phyloP scores from a whole-genome alignment of 2,329 filamentous ascomycete genomes.

The Delphinella strobiligena region DNA sequence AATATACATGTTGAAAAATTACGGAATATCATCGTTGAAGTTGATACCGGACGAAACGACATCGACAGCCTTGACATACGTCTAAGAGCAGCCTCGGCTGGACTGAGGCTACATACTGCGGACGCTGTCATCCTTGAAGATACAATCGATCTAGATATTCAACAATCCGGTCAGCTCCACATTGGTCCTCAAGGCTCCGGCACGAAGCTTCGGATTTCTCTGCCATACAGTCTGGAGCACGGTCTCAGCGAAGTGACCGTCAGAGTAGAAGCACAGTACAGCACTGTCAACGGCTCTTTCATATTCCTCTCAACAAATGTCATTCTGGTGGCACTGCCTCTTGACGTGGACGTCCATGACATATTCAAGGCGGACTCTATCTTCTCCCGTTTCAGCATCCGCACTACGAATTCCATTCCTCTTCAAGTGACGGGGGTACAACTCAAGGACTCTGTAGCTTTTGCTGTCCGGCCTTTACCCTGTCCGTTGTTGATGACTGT shows the following conservation, averaged over 20 bases:
- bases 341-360: constrained; percentile 95
- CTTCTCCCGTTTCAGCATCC: constrained; percentile 85
- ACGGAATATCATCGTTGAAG: constrained; percentile 61
- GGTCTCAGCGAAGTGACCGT: constrained; percentile 59
- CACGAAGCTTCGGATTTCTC: constrained; percentile 44
- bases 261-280: constrained; percentile 42
- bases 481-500: constrained; percentile 42
- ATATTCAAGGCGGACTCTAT: constrained; percentile 74
- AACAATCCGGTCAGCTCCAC: constrained; percentile 34
- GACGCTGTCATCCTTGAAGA: constrained; percentile 33
- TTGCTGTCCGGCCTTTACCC: constrained; percentile 48
- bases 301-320: constrained; percentile 47
- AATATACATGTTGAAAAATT: constrained; percentile 69
- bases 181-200: constrained; percentile 32
- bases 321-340: constrained; percentile 62
- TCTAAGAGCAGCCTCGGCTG: constrained; percentile 48
- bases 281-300: constrained; percentile 15
- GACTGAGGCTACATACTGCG: constrained; percentile 43
- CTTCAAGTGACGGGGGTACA: constrained; percentile 60
- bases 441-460: constrained; percentile 58
- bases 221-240: constrained; percentile 78
- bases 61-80: constrained; percentile 37
- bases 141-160: constrained; percentile 28
- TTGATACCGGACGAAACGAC: constrained; percentile 65
- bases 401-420: constrained; percentile 64